phyloP scores from a whole-genome alignment of 2,329 filamentous ascomycete genomes.

The Epichloe coenophiala region DNA sequence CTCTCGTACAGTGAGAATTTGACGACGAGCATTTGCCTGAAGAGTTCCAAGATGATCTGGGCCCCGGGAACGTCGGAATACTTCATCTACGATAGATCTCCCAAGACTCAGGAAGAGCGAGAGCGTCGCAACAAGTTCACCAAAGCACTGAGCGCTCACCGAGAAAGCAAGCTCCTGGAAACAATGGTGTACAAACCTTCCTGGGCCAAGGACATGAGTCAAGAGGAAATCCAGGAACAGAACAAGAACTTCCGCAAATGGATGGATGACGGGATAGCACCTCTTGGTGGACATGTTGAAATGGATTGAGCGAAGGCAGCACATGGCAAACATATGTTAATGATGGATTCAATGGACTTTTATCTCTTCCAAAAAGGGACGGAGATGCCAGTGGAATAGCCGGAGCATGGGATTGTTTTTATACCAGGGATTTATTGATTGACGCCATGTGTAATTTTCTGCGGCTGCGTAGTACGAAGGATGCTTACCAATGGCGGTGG shows the following conservation, averaged over 20 bases:
- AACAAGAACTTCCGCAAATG: constrained; percentile 51
- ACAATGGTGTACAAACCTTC: constrained; percentile 72
- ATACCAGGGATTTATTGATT: constrained; percentile 3
- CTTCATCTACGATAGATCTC: constrained; percentile 56
- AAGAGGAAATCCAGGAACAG: constrained; percentile 60
- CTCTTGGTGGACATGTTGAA: constrained; percentile 8
- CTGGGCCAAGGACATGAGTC: constrained; percentile 67
- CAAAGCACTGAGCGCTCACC: constrained; percentile 44
- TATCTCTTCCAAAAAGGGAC: background rate
- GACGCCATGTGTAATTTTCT: background rate
- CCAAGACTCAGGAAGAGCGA: constrained; percentile 54
- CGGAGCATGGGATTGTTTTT: constrained; percentile 4
- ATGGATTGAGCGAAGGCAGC: background rate
- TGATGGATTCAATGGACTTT: background rate
- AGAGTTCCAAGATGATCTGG: constrained; percentile 70
- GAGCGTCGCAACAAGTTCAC: constrained; percentile 35
- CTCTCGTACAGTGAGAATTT: constrained; percentile 54
- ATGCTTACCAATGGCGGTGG: background rate
- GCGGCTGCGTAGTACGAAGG: background rate
- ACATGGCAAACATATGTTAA: no score
- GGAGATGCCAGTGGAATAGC: background rate
- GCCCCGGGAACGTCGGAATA: constrained; percentile 57
- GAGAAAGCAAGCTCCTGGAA: constrained; percentile 57
- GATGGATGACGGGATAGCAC: constrained; percentile 34
- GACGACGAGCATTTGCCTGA: constrained; percentile 60